Evolutionary conservation across 352 stramenopile genomes (phyloP), one percentile per base, ranked within the genome.

Genomic region (Globisporangium paddicum): DNA sequence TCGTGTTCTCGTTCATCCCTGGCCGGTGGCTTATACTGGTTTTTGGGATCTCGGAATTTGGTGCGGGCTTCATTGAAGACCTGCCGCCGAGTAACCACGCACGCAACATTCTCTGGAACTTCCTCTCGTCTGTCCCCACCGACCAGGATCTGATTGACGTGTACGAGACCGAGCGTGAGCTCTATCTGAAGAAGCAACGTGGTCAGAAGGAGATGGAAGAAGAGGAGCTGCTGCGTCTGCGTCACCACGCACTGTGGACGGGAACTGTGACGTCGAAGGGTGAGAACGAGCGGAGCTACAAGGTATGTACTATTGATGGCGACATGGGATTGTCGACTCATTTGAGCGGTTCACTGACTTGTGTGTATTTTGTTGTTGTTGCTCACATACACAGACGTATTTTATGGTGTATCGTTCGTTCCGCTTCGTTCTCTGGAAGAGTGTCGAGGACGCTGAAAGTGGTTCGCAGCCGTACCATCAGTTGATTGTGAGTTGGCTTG

Each of bases 341-440:
- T n/a, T 42, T 68, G 10, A 55, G 41, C 19, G 14, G 40, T 14
- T n/a, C 19, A 28, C 28, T 52, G 23, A 61, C 11, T 11, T 42
- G 18, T 47, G 57, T 25, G 56, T 56, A 54, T 57, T 55, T 54
- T 69, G 37, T 42, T 72, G 61, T 35, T 69, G 42, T 16, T 66
- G n/a, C 7, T 8, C 37, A 42, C 16, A 42, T 19, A n/a, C 37
- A 9, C 34, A 90, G 80, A 64, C 42, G 5, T 82, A 73, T 25
- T 90, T 82, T 23, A 55, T 80, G 26, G 76, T 71, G 23, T 93
- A 90, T 65, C 85, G 81, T 19, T 58, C 79, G 5, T 91, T 73
- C 61, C 82, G 85, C 10, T 93, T 95, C 58, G 64, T 93, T 26
- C 53, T 95, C 26, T 95, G 85, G 85, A 95, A 90, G 63, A 77